These are phyloP conservation scores for Solanum ossicruentum DNA, from an alignment of 257 asterid genomes.

Conservation along the genomic window DNA sequence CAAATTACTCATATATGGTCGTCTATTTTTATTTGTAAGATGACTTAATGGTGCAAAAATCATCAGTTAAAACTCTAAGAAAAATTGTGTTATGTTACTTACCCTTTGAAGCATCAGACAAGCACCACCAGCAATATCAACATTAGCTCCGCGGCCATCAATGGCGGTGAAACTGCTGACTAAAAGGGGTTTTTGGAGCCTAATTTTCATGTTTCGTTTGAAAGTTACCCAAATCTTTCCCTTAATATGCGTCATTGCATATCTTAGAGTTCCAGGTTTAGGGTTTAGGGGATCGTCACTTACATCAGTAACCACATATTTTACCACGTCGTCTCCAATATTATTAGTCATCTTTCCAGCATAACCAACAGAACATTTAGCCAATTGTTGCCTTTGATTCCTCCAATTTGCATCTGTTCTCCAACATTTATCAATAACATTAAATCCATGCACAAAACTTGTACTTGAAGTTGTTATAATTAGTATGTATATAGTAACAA, in stretches of 20 bases:
- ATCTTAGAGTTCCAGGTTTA: constrained; percentile 57
- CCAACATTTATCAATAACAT: constrained; percentile 68
- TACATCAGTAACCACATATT: constrained; percentile 44
- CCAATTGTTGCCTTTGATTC: constrained; percentile 41
- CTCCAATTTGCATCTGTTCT: constrained; percentile 43
- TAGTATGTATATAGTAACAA: not conserved
- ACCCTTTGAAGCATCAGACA: constrained; percentile 50
- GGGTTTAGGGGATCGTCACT: constrained; percentile 55
- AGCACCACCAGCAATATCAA: constrained; percentile 51
- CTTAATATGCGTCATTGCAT: constrained; percentile 32
- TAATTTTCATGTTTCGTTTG: constrained; percentile 44
- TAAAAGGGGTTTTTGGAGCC: constrained; percentile 48
- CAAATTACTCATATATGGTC: not conserved
- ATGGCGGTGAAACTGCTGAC: constrained; percentile 56
- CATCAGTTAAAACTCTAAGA: no score
- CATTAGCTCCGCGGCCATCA: constrained; percentile 67
- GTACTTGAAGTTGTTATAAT: not conserved
- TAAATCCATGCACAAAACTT: constrained; percentile 2
- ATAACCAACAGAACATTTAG: constrained; percentile 60
- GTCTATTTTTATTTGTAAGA: not conserved
- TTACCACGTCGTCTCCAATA: constrained; percentile 18
- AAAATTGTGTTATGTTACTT: not conserved
- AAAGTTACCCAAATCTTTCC: constrained; percentile 86
- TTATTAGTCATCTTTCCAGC: constrained; percentile 61
- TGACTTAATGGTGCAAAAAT: not conserved